These are phyloP conservation scores for Ophiostoma sp. DNA, from an alignment of 2,329 filamentous ascomycete genomes.

Conservation along the genomic window DNA sequence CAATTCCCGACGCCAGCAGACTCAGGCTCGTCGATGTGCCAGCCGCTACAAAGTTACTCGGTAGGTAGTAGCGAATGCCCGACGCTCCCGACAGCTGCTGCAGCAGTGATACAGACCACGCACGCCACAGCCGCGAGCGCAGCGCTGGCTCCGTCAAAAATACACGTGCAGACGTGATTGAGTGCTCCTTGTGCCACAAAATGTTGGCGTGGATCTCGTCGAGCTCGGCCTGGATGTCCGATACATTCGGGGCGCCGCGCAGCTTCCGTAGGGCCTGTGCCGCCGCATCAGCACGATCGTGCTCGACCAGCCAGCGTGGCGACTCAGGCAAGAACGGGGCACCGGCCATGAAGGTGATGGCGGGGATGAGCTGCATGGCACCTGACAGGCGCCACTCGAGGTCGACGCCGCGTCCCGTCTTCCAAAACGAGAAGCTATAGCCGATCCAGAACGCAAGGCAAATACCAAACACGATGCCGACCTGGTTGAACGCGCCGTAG, in stretches of 20 bases:
- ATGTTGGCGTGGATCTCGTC: constrained; percentile 33
- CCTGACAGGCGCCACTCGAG: constrained; percentile 35
- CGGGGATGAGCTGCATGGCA: constrained; percentile 34
- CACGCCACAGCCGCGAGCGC: constrained; percentile 35
- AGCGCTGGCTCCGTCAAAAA: constrained; percentile 34
- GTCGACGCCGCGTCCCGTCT: constrained; percentile 31
- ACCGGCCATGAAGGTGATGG: constrained; percentile 32
- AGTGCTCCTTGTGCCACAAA: constrained; percentile 30
- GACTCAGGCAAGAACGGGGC: constrained; percentile 34
- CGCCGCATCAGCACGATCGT: constrained; percentile 31
- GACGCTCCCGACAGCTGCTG: constrained; percentile 36
- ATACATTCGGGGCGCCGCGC: constrained; percentile 28
- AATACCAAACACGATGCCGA: constrained; percentile 27
- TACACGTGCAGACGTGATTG: constrained; percentile 28
- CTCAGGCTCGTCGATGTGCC: constrained; percentile 32
- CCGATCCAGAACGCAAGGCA: constrained; percentile 32
- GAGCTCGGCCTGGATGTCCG: constrained; percentile 31
- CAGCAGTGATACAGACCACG: constrained; percentile 34
- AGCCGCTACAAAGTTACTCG: constrained; percentile 34
- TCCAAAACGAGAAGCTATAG: constrained; percentile 35
- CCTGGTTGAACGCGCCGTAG: constrained; percentile 27
- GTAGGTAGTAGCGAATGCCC: constrained; percentile 37
- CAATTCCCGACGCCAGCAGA: constrained; percentile 35
- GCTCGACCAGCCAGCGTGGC: constrained; percentile 35
- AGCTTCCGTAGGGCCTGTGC: constrained; percentile 31